Evolutionary conservation across 2,329 filamentous ascomycete species (phyloP), one percentile per base, ranked within the genome.

Genomic region (Monosporascus sp.): DNA sequence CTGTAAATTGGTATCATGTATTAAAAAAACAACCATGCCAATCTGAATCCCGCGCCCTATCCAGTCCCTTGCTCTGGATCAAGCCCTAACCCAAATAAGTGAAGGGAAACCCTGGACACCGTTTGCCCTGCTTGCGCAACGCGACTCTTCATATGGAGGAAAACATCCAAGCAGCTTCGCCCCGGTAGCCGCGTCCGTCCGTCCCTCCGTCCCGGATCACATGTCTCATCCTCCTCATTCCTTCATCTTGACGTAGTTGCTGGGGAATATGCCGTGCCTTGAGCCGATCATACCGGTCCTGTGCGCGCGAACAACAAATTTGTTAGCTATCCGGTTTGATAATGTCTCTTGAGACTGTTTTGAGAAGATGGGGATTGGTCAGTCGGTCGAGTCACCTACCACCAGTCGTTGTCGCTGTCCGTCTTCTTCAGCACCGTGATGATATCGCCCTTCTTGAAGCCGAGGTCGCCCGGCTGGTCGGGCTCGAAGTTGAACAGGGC

Each of bases 371-470:
- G 39, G 20, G 25, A 20, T 3, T 24, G 6, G 48, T 27, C 35
- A 24, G 22, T 7, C 47, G 15, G 25, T 27, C 6, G n/a, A 37
- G 9, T 27, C 20, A 81, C 83, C 62, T 78, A 88, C 84, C 93
- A 97, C 93, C 93, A 97, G 70, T 97, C 93, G 53, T 91, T 92
- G 54, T 90, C 88, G 62, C 88, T 97, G 5, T 97, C 90, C 5
- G 93, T 97, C 71, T 89, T 88, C 77, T 99, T 97, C 53, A 96
- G 70, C 53, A 99, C 91, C 1, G 91, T 97, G 60, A 99, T 97
- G 52, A 97, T 72, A 31, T 99, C 94, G 20, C 94, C 94, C 78
- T 99, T 99, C 76, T 96, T 96, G 74, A 99, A 99, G 0, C 87
- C 90, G 52, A 97, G 70, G 68, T 99, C 93, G 5, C 93, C 93